Base-by-base conservation (phyloP, 805 yeast species). In the Teunomyces stri region DNA sequence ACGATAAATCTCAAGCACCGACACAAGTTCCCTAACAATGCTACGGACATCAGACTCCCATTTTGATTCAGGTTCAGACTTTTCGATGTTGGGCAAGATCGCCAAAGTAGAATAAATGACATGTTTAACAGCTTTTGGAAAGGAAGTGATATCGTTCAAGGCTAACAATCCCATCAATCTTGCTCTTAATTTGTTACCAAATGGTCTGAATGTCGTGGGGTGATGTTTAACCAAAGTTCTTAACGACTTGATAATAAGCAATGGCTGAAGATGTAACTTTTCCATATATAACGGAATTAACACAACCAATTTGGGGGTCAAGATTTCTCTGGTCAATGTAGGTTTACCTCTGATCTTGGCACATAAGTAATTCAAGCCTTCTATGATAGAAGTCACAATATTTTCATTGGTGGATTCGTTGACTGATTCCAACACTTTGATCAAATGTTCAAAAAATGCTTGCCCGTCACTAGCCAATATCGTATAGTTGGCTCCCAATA, bases 141-240 rank as follows among this genome's bases (percentile, higher is more conserved):
- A 70, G 42, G 61, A 69, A 60, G 58, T 55, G 67, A 76, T 57
- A 61, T 66, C 46, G 56, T 61, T 33, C 49, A 59, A 33, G 74
- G 62, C 49, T 18, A 70, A 50, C 4, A 79, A 59, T 5, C 52
- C 54, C 7, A 69, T 49, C 27, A 83, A 64, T 27, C 70, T 75
- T 10, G 60, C 63, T 55, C 82, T 81, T 53, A 79, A 80, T 55
- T 82, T 84, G 48, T 81, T 77, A 4, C 85, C 85, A 66, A 75
- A 84, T 11, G 96, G 96, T 63, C 91, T 79, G 60, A 88, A 87
- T 1, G 95, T 85, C 1, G 94, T 87, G 1, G 95, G 78, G 58
- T 89, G 86, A 47, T 77, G 69, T 35, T 65, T 61, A 29, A 85
- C 68, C 21, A 84, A 59, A 28, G 62, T 68, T 21, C 60, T 55